A percentile compares a stretch with the other conserved stretches of the same genome.
phyloP scores from a whole-genome alignment of 352 stramenopile genomes.

The Phytophthora kernoviae region DNA sequence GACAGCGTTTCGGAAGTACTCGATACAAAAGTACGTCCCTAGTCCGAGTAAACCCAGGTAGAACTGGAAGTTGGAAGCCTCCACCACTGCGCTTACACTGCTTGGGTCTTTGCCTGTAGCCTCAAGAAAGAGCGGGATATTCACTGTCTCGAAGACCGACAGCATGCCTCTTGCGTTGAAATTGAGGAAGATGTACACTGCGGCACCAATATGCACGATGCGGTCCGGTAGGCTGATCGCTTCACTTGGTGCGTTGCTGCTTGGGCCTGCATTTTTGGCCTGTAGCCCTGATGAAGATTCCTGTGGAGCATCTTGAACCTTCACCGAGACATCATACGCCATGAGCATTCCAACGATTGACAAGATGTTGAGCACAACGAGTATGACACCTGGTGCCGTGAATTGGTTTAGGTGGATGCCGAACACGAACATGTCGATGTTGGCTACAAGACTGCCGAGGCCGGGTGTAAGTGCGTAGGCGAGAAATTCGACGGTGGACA shows the following conservation, averaged over 20 bases:
- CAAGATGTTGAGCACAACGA: constrained; percentile 57
- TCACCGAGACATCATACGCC: constrained; percentile 55
- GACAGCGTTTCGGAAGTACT: constrained; percentile 65
- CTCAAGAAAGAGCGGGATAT: constrained; percentile 72
- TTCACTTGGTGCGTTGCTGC: constrained; percentile 28
- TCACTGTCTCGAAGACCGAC: constrained; percentile 80
- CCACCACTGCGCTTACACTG: constrained; percentile 47
- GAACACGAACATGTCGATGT: constrained; percentile 52
- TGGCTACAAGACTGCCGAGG: constrained; percentile 58
- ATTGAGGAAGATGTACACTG: constrained; percentile 77
- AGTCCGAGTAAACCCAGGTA: constrained; percentile 71
- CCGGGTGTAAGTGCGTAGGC: constrained; percentile 73
- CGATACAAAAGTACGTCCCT: constrained; percentile 73
- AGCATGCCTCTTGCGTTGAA: constrained; percentile 75
- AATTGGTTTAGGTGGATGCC: constrained; percentile 75
- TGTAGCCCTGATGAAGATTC: constrained; percentile 36
- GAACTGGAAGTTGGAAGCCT: constrained; percentile 80
- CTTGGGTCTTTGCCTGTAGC: constrained; percentile 61
- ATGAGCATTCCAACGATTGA: constrained; percentile 65
- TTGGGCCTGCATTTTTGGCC: neutral
- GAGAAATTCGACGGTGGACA: constrained; percentile 80
- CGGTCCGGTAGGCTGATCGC: constrained; percentile 46
- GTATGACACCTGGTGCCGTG: constrained; percentile 58
- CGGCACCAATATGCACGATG: constrained; percentile 60
- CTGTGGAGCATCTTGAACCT: constrained; percentile 47